Evolutionary conservation across 2,329 filamentous ascomycete genomes (phyloP), one percentile per base, ranked within the genome.

Genomic region (Ophiostoma sp.): DNA sequence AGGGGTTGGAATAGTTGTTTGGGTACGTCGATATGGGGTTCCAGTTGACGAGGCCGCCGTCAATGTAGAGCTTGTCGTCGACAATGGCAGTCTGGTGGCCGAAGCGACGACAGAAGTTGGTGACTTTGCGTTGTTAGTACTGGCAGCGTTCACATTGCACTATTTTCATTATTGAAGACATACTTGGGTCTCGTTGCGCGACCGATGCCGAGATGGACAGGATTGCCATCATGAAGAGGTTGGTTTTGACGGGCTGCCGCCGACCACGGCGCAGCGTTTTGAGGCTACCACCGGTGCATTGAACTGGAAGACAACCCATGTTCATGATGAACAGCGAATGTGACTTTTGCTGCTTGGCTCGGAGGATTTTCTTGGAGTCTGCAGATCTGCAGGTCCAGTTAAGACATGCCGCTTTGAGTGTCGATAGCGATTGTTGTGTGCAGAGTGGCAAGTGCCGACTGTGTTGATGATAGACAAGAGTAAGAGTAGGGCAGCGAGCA

Each of bases 31-130:
- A 76, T 27, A 85, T 77, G 1, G 84, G 81, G 73, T 82, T 84
- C 78, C 84, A 88, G 74, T 86, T 83, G 36, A 89, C 76, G 69
- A 85, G 78, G 4, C 87, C 87, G 52, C 87, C 87, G 74, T 90
- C 87, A 68, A 90, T 86, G 75, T 87, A 90, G 27, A 90, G 78
- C 72, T 81, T 83, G 60, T 83, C 77, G 75, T 88, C 86, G 65
- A 90, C 81, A 11, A 88, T 80, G 7, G 87, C 82, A 8, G 86
- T 86, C 76, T 88, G 85, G 75, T 90, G 87, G 64, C 84, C 85
- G 78, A 83, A 86, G 71, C 83, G 78, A 65, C 83, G 78, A 73
- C 83, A 85, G 70, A 85, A 89, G 76, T 86, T 81, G 33, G 78
- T 79, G 67, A 88, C 79, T 4, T 85, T 85, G 10, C 0, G 7